Evolutionary conservation across 2,329 filamentous ascomycete species (phyloP).

Genomic region (Coniochaeta prunicola): DNA sequence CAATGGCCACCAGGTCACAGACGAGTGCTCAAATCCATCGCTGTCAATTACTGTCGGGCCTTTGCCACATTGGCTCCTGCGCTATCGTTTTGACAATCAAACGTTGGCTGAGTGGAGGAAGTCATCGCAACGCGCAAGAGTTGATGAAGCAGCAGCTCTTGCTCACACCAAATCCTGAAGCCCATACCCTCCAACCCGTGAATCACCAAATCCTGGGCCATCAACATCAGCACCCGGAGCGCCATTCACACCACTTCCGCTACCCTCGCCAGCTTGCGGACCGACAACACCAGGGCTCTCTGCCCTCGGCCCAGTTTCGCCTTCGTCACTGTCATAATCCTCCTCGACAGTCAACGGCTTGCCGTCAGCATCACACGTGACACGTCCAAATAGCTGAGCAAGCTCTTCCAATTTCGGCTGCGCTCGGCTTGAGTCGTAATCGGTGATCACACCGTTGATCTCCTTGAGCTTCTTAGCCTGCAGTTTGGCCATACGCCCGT

Average conservation of each 20-base stretch:
- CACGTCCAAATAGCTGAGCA: not conserved
- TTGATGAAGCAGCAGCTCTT: not conserved
- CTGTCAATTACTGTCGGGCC: too few species aligned
- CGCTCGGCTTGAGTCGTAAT: not conserved
- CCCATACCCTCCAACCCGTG: not conserved
- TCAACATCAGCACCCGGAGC: not conserved
- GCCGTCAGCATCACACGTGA: not conserved
- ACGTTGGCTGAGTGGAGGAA: not conserved
- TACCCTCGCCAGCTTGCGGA: too few species aligned
- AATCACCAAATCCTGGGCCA: not conserved
- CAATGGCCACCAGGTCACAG: too few species aligned
- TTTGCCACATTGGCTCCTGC: too few species aligned
- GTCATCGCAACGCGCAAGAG: not conserved
- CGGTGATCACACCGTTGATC: not conserved
- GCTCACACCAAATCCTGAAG: not conserved
- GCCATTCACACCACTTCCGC: too few species aligned
- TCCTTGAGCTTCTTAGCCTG: slow-evolving; percentile 42
- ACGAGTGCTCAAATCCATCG: too few species aligned
- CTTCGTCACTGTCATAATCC: slow-evolving; percentile 1
- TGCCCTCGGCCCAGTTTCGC: not conserved
- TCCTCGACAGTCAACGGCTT: not conserved
- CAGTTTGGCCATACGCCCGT: slow-evolving; percentile 46
- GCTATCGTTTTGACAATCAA: too few species aligned
- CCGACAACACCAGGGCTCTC: not conserved
- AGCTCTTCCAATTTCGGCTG: not conserved